Conservation (phyloP, 1,284 basidiomycete genomes). For the Cutaneotrichosporon sp. region DNA sequence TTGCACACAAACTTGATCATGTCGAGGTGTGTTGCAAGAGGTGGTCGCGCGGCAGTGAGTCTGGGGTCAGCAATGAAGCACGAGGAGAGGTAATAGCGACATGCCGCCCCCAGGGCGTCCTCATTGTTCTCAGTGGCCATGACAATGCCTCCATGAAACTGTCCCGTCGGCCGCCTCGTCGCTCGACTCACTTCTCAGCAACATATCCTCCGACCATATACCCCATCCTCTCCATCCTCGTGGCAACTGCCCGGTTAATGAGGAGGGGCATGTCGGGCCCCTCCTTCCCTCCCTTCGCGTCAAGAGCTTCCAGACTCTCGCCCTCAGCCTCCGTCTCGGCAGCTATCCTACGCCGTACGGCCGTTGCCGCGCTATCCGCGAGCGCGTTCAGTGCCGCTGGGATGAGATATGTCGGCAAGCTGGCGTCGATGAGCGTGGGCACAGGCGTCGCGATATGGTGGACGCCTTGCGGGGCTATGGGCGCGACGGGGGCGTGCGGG, state of each 20-base stretch:
- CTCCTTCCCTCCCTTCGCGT: constrained; percentile 29
- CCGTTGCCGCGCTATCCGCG: constrained; percentile 64
- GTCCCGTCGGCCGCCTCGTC: too few relatives aligned
- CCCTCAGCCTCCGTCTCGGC: constrained; percentile 26
- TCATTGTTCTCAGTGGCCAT: too few relatives aligned
- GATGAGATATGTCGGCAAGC: constrained; percentile 75
- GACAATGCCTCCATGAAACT: too few relatives aligned
- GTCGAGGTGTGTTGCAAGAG: constrained; percentile 78
- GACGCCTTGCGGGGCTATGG: constrained; percentile 37
- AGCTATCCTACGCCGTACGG: constrained; percentile 53
- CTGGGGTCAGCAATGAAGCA: constrained; percentile 48
- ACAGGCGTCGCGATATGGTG: constrained; percentile 45
- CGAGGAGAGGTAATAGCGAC: too few relatives aligned
- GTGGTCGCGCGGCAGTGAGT: constrained; percentile 65
- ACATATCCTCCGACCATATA: constrained; percentile 80
- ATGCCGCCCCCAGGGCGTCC: too few relatives aligned
- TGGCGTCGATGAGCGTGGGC: constrained; percentile 59
- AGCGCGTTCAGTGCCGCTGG: constrained; percentile 72
- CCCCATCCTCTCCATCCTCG: constrained; percentile 74
- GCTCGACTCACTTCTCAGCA: constrained; percentile 73
- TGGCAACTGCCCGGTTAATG: constrained; percentile 64
- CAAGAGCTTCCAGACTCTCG: background rate
- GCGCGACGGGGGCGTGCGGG: constrained; percentile 27
- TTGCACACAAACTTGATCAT: constrained; percentile 94
- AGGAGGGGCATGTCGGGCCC: constrained; percentile 54